phyloP scores from a whole-genome alignment of 257 asterid species.

The Cinchona pubescens region DNA sequence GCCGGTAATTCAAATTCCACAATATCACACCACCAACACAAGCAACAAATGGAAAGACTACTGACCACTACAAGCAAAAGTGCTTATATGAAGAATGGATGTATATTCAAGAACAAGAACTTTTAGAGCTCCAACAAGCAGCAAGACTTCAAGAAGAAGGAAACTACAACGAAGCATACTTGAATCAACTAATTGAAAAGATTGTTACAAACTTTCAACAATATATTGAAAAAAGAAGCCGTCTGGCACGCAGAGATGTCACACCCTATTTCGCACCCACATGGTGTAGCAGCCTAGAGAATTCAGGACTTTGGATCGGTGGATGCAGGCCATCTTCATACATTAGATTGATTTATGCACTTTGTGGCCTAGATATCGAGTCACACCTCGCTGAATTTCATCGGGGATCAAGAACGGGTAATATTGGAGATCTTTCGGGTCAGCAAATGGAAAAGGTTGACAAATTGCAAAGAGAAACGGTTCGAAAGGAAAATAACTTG shows the following conservation, averaged over 20 bases:
- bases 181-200: constrained; percentile 28
- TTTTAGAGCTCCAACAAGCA: constrained; percentile 36
- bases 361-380: constrained; percentile 22
- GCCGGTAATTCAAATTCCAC: too few species aligned
- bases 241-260: constrained; percentile 27
- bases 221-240: constrained; percentile 25
- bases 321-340: constrained; percentile 45
- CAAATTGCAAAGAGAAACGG: constrained; percentile 21
- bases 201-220: constrained; percentile 27
- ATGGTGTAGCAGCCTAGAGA: constrained; percentile 41
- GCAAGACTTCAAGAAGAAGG: constrained; percentile 3
- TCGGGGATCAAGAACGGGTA: constrained; percentile 10
- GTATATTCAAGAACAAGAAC: constrained; percentile 43
- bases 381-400: constrained; percentile 5
- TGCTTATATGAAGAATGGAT: constrained; percentile 36
- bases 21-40: too few species aligned
- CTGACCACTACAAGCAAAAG: constrained; percentile 27
- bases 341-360: constrained; percentile 28
- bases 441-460: constrained; percentile 20
- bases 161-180: constrained; percentile 10
- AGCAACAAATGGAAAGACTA: neutral
- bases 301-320: constrained; percentile 37
- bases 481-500: constrained; percentile 18
- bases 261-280: constrained; percentile 40
- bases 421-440: constrained; percentile 19